These are phyloP conservation scores for Fusarium sambucinum DNA, from an alignment of 2,329 filamentous ascomycete species.

Conservation along the genomic window DNA sequence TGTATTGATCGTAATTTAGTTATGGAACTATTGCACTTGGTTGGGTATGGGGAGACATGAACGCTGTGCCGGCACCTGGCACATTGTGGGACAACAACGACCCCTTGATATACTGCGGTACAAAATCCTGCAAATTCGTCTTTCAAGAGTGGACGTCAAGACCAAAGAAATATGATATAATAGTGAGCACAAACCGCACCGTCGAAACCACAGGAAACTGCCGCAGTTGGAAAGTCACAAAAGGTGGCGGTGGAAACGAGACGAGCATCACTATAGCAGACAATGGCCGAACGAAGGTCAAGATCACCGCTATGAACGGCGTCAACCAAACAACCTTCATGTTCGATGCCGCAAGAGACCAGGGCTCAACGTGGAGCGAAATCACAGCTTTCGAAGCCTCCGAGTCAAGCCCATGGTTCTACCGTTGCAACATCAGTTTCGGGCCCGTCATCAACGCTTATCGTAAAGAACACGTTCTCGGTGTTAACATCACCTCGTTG, in stretches of 20 bases:
- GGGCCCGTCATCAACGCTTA: slow-evolving; percentile 32
- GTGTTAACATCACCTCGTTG: slow-evolving; percentile 36
- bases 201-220: slow-evolving; percentile 29
- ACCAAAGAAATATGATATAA: slow-evolving; percentile 21
- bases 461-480: slow-evolving; percentile 32
- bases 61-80: slow-evolving; percentile 48
- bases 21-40: slow-evolving; percentile 56
- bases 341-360: slow-evolving; percentile 28
- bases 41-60: slow-evolving; percentile 38
- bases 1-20: slow-evolving; percentile 36
- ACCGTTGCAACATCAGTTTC: slow-evolving; percentile 43
- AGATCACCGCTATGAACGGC: slow-evolving; percentile 30
- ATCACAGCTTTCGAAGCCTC: slow-evolving; percentile 43
- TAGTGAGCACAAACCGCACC: slow-evolving; percentile 36
- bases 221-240: slow-evolving; percentile 36
- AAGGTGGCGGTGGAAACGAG: slow-evolving; percentile 32
- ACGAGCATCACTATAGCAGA: slow-evolving; percentile 31
- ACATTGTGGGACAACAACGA: slow-evolving; percentile 50
- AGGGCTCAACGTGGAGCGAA: slow-evolving; percentile 35
- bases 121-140: slow-evolving; percentile 49
- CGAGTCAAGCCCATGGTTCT: slow-evolving; percentile 36
- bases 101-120: slow-evolving; percentile 51
- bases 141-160: slow-evolving; percentile 53
- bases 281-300: slow-evolving; percentile 3
- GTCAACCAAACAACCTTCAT: slow-evolving; percentile 40